Percentiles rank a stretch among this genome's conserved stretches.
Evolutionary conservation across 2,329 filamentous ascomycete species (phyloP).

Genomic region (Paecilomyces formosus): DNA sequence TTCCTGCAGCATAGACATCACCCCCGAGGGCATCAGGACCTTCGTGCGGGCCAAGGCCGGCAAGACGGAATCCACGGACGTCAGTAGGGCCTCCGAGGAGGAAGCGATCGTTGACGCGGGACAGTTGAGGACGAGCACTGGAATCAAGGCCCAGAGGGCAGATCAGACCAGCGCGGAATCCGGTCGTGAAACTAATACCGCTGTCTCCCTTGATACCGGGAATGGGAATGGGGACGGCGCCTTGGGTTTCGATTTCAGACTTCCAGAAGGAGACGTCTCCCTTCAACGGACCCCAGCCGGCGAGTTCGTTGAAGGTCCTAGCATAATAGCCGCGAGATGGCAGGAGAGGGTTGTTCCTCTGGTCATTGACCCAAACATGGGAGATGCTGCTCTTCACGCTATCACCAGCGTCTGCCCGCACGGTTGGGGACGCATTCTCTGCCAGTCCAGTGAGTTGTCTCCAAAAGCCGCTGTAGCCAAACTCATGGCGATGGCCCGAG

Average conservation of each 20-base stretch:
- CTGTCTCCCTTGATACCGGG: slow-evolving; percentile 62
- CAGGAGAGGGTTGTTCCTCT: slow-evolving; percentile 75
- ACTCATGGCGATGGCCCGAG: slow-evolving; percentile 62
- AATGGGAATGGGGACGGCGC: slow-evolving; percentile 65
- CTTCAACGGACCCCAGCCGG: slow-evolving; percentile 72
- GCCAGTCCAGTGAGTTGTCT: slow-evolving; percentile 77
- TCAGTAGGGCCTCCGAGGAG: slow-evolving; percentile 90
- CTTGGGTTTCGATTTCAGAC: slow-evolving; percentile 74
- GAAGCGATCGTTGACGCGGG: slow-evolving; percentile 89
- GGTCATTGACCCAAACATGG: slow-evolving; percentile 73
- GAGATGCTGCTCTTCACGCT: slow-evolving; percentile 80
- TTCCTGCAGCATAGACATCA: slow-evolving; percentile 84
- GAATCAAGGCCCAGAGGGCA: slow-evolving; percentile 67
- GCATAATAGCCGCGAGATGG: slow-evolving; percentile 75
- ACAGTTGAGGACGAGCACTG: slow-evolving; percentile 51
- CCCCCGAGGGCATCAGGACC: slow-evolving; percentile 80
- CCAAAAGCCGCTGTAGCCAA: slow-evolving; percentile 78
- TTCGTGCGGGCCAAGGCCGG: slow-evolving; percentile 82
- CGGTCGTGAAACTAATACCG: slow-evolving; percentile 74
- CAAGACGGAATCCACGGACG: slow-evolving; percentile 85
- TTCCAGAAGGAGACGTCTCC: slow-evolving; percentile 95
- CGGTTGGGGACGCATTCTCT: slow-evolving; percentile 67
- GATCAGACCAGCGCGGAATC: slow-evolving; percentile 72
- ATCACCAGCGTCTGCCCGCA: slow-evolving; percentile 81
- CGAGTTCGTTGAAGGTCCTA: slow-evolving; percentile 73